phyloP scores from a whole-genome alignment of 805 yeast species.

The Starmerella vaccinii region DNA sequence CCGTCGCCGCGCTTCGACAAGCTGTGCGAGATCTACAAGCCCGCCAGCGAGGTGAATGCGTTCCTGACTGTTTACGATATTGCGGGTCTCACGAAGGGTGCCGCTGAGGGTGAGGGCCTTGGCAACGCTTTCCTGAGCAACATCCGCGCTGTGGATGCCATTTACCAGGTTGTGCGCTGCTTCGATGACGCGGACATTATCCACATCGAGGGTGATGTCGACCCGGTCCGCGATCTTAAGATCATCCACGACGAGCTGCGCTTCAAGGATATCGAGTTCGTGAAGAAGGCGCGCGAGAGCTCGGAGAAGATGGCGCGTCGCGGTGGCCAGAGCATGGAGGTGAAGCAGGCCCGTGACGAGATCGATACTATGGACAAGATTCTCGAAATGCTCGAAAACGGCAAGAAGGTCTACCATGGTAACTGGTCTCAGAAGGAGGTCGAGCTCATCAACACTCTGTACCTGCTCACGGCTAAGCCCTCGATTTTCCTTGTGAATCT shows the following conservation, averaged over 20 bases:
- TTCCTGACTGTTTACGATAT: constrained; percentile 88
- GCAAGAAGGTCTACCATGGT: constrained; percentile 79
- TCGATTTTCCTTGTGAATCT: constrained; percentile 84
- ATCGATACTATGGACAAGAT: constrained; percentile 63
- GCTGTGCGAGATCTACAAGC: constrained; percentile 60
- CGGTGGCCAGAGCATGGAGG: constrained; percentile 84
- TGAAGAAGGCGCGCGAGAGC: constrained; percentile 69
- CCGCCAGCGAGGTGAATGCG: constrained; percentile 84
- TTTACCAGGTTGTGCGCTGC: constrained; percentile 94
- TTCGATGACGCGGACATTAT: constrained; percentile 96
- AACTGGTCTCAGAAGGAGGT: constrained; percentile 87
- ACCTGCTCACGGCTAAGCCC: constrained; percentile 89
- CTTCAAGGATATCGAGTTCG: constrained; percentile 92
- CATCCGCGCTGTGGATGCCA: constrained; percentile 95
- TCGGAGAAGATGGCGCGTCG: constrained; percentile 69
- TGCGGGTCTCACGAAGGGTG: constrained; percentile 97
- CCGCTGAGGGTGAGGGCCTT: constrained; percentile 91
- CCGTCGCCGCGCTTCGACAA: constrained; percentile 82
- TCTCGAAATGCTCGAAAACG: constrained; percentile 66
- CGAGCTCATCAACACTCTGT: constrained; percentile 76
- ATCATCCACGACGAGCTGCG: constrained; percentile 86
- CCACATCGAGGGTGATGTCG: constrained; percentile 93
- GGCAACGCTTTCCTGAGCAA: constrained; percentile 96
- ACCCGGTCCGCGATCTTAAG: constrained; percentile 89
- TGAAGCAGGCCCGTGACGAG: constrained; percentile 80